Conservation (phyloP, 768 basidiomycete species). For the Lactarius evosmus region DNA sequence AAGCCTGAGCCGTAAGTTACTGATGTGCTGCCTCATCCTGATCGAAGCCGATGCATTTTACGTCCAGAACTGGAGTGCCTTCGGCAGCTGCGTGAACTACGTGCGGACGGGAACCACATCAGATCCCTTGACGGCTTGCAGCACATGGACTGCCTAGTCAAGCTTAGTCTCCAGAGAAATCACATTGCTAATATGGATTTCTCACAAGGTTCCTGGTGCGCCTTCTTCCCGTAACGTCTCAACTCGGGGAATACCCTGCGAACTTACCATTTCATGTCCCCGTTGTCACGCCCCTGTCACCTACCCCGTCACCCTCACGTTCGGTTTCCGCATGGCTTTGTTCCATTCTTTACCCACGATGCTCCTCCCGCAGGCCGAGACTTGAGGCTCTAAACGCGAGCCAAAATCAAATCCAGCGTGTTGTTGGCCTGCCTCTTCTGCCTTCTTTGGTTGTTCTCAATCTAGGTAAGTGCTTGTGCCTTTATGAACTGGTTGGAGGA, state of each 20-base stretch:
- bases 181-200: constrained; percentile 61
- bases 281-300: constrained; percentile 25
- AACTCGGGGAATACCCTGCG: constrained; percentile 13
- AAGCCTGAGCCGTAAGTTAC: constrained; percentile 64
- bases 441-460: constrained; percentile 70
- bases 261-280: constrained; percentile 24
- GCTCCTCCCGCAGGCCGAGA: constrained; percentile 37
- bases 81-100: constrained; percentile 81
- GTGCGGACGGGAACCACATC: constrained; percentile 85
- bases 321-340: constrained; percentile 19
- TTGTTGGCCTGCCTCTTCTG: constrained; percentile 60
- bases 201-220: constrained; percentile 62
- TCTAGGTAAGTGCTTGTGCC: constrained; percentile 59
- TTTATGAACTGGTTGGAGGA: constrained; percentile 3
- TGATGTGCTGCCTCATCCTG: constrained; percentile 23
- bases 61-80: constrained; percentile 76
- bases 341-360: constrained; percentile 12
- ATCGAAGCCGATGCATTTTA: constrained; percentile 25
- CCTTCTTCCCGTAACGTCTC: constrained; percentile 30
- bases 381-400: constrained; percentile 84
- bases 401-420: constrained; percentile 59
- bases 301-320: constrained; percentile 12
- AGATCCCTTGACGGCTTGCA: constrained; percentile 70
- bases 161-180: constrained; percentile 81
- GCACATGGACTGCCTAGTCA: constrained; percentile 74